Percentiles rank a stretch among this genome's conserved stretches.
Evolutionary conservation across 208 protist genomes (phyloP).

Genomic region (Leishmania braziliensis): DNA sequence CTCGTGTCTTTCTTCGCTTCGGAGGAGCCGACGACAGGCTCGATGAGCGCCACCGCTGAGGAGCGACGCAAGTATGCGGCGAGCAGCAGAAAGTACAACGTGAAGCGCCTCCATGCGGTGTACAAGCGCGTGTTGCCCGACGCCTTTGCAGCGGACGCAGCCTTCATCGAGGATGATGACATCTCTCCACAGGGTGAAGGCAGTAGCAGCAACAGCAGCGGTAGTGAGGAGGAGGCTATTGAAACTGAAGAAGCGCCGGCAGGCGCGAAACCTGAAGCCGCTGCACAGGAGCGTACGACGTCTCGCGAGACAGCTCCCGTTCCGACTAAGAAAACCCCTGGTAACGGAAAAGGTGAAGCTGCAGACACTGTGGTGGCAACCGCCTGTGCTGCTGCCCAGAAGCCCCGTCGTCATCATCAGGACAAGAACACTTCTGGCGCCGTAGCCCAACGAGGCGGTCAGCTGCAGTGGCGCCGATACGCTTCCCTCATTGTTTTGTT

Average conservation of each 20-base stretch:
- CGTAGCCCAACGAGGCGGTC: neutral
- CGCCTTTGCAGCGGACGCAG: conserved; percentile 42
- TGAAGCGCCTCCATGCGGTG: conserved; percentile 27
- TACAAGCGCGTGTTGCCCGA: conserved; percentile 59
- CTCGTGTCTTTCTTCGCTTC: conserved; percentile 85
- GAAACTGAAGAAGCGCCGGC: neutral
- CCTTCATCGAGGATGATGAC: conserved; percentile 13
- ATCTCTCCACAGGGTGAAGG: neutral
- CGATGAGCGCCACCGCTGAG: conserved; percentile 30
- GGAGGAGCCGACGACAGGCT: conserved; percentile 50
- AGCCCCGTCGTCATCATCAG: neutral
- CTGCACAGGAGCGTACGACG: neutral
- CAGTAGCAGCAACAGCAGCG: neutral
- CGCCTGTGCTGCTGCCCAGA: neutral
- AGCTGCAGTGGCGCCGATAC: conserved; percentile 21
- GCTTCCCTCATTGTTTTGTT: conserved; percentile 23
- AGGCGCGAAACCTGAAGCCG: neutral
- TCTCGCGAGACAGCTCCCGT: neutral
- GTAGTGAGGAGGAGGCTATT: neutral
- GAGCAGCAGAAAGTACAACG: conserved; percentile 61
- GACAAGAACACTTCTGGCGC: neutral
- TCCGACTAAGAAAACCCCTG: neutral
- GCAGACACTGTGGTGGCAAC: neutral
- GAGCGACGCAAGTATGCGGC: conserved; percentile 47
- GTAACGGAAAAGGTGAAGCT: neutral